Conservation (phyloP, 306 rosid genomes). For the Malus sieversii region DNA sequence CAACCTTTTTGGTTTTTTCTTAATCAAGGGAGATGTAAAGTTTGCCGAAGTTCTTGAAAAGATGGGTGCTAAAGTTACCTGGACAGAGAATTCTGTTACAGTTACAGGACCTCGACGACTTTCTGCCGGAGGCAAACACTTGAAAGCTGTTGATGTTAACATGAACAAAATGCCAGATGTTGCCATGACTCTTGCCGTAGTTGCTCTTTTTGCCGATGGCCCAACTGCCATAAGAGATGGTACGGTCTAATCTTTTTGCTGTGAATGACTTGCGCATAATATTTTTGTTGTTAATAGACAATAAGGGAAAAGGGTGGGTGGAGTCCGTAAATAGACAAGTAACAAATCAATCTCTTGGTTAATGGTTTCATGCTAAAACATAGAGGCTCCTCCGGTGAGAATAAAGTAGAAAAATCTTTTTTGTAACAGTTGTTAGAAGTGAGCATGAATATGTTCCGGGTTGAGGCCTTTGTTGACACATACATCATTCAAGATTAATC, state of each 20-base stretch:
- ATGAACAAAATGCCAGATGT: conserved; percentile 99
- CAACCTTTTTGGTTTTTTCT: conserved; percentile 2
- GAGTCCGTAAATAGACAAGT: neutral
- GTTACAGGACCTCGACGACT: conserved; percentile 70
- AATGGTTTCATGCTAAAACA: neutral
- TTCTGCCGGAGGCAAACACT: conserved; percentile 51
- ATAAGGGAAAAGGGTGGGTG: neutral
- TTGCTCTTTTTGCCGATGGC: conserved; percentile 87
- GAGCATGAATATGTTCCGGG: neutral
- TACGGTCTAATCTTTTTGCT: conserved; percentile 26
- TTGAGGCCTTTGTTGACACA: neutral
- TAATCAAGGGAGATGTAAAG: conserved; percentile 81
- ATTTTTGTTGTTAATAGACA: neutral
- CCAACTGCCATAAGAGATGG: conserved; percentile 91
- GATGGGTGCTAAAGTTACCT: conserved; percentile 96
- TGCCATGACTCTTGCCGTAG: conserved; percentile 99
- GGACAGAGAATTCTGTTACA: conserved; percentile 92
- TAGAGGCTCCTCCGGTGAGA: neutral
- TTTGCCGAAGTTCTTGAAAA: conserved; percentile 95
- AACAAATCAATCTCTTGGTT: neutral
- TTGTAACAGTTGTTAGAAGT: neutral
- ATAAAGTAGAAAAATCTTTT: neutral
- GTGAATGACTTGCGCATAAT: neutral
- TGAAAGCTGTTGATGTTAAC: conserved; percentile 78
- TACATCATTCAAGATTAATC: neutral